Evolutionary conservation across 2,329 filamentous ascomycete genomes (phyloP), one percentile per base, ranked within the genome.

Genomic region (Pestalotiopsis sp.): DNA sequence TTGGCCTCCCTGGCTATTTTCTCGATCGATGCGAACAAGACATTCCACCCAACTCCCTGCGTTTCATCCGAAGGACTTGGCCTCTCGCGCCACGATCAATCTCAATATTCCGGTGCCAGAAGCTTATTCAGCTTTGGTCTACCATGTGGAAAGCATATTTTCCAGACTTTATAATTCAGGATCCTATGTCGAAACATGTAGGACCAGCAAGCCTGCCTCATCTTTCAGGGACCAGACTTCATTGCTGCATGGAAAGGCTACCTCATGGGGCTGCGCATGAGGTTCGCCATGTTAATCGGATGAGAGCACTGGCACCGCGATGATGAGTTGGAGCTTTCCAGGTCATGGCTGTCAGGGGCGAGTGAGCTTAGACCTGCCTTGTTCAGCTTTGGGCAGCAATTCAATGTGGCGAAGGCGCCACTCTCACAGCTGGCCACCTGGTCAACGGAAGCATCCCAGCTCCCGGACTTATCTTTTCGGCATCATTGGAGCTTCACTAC

Each of bases 361-460:
- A 52, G 45, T 17, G 20, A 52, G 45, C 17, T 52, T 23, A 9
- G 14, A 52, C 20, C n/a, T 23, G 17, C 14, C 14, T 52, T 17
- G 11, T 52, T 52, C 45, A 52, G 17, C n/a, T n/a, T 52, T 52
- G 45, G 45, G 45, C 45, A 52, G 17, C 45, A 52, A 52, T n/a
- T 52, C 45, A 9, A 52, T 20, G 45, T n/a, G 14, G 17, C 45
- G 6, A 52, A 52, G 7, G 20, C 45, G 17, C 45, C 45, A 52
- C 9, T 45, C 57, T n/a, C 45, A 52, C 45, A 36, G 45, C 45
- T 52, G 23, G 57, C 12, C 17, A 58, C 38, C 23, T 38, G 7
- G 45, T 17, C 68, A 56, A 56, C 27, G 56, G 52, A 65, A 14
- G 67, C 68, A 41, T 5, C 41, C 12, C 41, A 17, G 41, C 41